Conservation (phyloP, 2,329 filamentous ascomycete species). For the Calonectria hongkongensis region DNA sequence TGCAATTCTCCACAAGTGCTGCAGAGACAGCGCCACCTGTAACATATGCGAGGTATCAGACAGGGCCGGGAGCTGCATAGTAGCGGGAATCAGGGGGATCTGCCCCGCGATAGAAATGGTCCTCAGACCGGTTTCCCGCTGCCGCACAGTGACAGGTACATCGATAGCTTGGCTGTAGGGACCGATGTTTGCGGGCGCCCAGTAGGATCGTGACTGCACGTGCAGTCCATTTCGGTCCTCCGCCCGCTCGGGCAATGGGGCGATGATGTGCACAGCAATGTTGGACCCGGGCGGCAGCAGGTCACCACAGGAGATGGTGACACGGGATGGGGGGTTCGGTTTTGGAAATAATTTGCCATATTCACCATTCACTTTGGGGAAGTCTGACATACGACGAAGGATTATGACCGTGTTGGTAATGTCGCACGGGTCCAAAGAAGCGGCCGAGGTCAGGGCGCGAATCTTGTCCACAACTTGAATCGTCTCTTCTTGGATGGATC, state of each 20-base stretch:
- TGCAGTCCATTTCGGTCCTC: slow-evolving; percentile 80
- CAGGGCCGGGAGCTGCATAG: slow-evolving; percentile 77
- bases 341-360: slow-evolving; percentile 85
- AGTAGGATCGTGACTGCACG: slow-evolving; percentile 95
- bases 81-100: slow-evolving; percentile 88
- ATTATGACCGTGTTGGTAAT: slow-evolving; percentile 79
- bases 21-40: slow-evolving; percentile 83
- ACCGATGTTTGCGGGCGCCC: slow-evolving; percentile 98
- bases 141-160: slow-evolving; percentile 58
- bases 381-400: slow-evolving; percentile 87
- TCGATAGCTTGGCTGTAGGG: slow-evolving; percentile 94
- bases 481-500: slow-evolving; percentile 69
- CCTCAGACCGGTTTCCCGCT: slow-evolving; percentile 52
- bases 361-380: slow-evolving; percentile 82
- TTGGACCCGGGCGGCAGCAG: slow-evolving; percentile 76
- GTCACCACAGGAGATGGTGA: slow-evolving; percentile 87
- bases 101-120: slow-evolving; percentile 87
- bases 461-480: slow-evolving; percentile 68
- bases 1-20: slow-evolving; percentile 92
- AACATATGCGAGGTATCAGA: slow-evolving; percentile 66
- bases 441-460: slow-evolving; percentile 60
- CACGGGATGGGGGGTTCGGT: slow-evolving; percentile 89
- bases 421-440: slow-evolving; percentile 54
- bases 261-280: slow-evolving; percentile 75
- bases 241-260: slow-evolving; percentile 57